Base-by-base conservation (phyloP, 2,329 filamentous ascomycete genomes). In the Xylariaceae sp. region DNA sequence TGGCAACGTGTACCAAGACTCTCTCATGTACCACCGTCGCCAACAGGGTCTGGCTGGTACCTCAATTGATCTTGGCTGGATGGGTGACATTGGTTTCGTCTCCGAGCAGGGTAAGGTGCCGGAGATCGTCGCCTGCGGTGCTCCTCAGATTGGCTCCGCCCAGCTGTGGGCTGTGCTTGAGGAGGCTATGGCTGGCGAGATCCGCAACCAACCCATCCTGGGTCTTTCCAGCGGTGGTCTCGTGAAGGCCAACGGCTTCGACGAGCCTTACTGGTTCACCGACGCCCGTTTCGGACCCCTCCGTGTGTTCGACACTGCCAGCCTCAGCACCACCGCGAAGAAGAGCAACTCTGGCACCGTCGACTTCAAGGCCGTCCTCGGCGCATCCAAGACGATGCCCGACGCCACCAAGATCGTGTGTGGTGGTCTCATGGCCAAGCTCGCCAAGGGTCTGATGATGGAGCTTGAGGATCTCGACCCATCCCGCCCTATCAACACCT, bases 261-360 rank as follows among this genome's bases (percentile, higher is more conserved):
- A 64, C 47, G 60, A 65, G 39, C 62, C 62, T 1, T 65, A 62
- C 48, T 65, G 61, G 61, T 63, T 65, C 51, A 48, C 58, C 11
- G 62, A 64, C 42, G 61, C 61, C 32, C 58, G 60, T 38, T 65
- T 64, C 41, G 56, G 53, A 30, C 61, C 57, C 2, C 49, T 64
- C 39, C 59, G 56, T 9, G 54, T 52, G 39, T 58, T 54, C 42
- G 61, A 64, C 40, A 54, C 57, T n/a, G 47, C 53, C 17, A 44
- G 52, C 11, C 40, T 50, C 45, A 53, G 39, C 33, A 45, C 30
- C 30, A 58, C 56, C 44, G 33, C 47, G n/a, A 58, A 48, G 44
- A 57, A 57, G 49, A 55, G 19, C 47, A 51, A 18, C 30, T 45
- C 51, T 22, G 39, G 49, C 11, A 47, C 52, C 2, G 32, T 54